Evolutionary conservation across 2,329 filamentous ascomycete genomes (phyloP).

Genomic region (Intubia oerlemansii): DNA sequence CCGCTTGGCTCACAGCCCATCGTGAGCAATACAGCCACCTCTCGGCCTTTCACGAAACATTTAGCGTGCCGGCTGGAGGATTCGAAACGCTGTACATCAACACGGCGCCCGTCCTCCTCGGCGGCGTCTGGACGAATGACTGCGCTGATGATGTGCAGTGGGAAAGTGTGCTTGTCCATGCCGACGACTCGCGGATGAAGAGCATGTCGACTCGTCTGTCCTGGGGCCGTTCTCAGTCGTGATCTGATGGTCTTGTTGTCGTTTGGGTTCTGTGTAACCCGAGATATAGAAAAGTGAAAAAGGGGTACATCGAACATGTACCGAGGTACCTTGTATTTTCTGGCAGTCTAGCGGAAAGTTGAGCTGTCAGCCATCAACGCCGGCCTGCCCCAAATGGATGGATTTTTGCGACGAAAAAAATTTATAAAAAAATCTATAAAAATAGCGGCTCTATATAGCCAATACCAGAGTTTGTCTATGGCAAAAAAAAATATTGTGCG

Average conservation of each 20-base stretch:
- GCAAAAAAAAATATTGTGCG: too few species aligned
- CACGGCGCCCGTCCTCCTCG: constrained; percentile 6
- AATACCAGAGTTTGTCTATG: too few species aligned
- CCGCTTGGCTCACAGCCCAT: constrained; percentile 4
- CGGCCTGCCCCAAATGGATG: too few species aligned
- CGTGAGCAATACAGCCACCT: constrained; percentile 3
- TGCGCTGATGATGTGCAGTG: neutral
- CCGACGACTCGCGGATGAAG: constrained; percentile 2
- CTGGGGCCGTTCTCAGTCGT: neutral
- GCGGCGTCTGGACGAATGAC: neutral
- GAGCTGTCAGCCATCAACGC: neutral
- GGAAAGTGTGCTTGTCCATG: constrained; percentile 6
- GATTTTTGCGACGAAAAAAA: too few species aligned
- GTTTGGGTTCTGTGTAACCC: neutral
- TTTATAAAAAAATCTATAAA: too few species aligned
- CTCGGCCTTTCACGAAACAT: constrained; percentile 9
- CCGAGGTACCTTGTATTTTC: neutral
- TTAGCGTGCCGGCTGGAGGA: constrained; percentile 5
- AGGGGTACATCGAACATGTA: neutral
- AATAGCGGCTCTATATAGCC: too few species aligned
- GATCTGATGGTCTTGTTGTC: neutral
- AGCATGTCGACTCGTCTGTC: constrained; percentile 5
- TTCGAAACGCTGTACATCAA: constrained; percentile 9
- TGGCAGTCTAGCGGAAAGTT: neutral
- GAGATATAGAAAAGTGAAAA: neutral